Conservation (phyloP, 2,329 filamentous ascomycete species). For the Pseudogymnoascus pannorum region DNA sequence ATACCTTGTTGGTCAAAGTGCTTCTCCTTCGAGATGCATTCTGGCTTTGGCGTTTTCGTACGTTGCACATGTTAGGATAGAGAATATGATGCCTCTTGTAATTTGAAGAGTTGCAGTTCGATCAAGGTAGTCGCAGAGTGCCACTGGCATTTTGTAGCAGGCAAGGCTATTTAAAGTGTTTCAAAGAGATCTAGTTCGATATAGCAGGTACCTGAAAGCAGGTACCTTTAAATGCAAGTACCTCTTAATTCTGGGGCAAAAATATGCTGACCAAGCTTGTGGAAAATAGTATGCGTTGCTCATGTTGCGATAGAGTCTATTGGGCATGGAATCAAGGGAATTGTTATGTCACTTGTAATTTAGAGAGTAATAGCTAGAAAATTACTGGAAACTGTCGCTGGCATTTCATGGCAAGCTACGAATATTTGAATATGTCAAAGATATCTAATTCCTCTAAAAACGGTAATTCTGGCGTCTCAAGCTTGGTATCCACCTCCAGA, state of each 20-base stretch:
- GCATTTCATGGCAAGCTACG: neutral
- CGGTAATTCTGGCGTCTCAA: neutral
- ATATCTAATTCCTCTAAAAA: neutral
- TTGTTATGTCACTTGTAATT: neutral
- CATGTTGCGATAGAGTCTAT: no score
- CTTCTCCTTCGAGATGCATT: constrained; percentile 12
- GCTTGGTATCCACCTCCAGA: neutral
- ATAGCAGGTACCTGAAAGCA: neutral
- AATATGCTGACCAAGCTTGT: neutral
- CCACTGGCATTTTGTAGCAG: no score
- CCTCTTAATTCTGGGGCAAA: neutral
- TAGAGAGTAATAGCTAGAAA: neutral
- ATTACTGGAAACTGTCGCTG: neutral
- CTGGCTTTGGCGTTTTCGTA: constrained; percentile 12
- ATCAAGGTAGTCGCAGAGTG: no score
- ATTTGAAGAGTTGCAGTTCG: no score
- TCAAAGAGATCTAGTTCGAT: neutral
- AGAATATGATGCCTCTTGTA: neutral
- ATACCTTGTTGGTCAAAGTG: constrained; percentile 14
- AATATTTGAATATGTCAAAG: neutral
- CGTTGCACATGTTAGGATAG: neutral
- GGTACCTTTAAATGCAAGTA: neutral
- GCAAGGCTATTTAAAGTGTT: neutral
- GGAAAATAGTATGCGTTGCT: neutral
- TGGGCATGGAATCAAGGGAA: no score